Base-by-base conservation (phyloP, 2,329 filamentous ascomycete species). In the Fusarium dlaminii region DNA sequence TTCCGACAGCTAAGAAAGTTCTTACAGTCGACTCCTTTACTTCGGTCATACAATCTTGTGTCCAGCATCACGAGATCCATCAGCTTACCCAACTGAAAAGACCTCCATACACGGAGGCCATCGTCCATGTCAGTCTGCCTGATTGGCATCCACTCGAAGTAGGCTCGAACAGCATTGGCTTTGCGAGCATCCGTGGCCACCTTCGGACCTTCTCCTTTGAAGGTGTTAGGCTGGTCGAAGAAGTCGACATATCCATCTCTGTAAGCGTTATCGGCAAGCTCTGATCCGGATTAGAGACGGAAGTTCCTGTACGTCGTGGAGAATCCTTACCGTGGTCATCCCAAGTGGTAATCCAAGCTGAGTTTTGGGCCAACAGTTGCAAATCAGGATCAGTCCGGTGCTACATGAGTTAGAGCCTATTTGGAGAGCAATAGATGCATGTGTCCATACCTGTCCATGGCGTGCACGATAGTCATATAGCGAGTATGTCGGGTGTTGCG, bases 121-220 rank as follows among this genome's bases (percentile, higher is more conserved):
- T 63, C 60, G n/a, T 63, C 60, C 37, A 63, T 57, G 3, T 63
- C 60, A 15, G 52, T 39, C 30, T 63, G 60, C 17, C 58, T 63
- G 14, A 63, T 63, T 4, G 60, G 60, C 60, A 63, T 63, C 52
- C 60, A 63, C 34, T 63, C 60, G 2, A 63, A 63, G n/a, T 63
- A 63, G 5, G 60, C 60, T 1, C 60, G 60, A 22, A 63, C 60
- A 11, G 60, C 52, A 34, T 63, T 58, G 1, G 60, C 40, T 32
- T 63, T 63, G 32, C 60, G 60, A 15, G 60, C 52, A 32, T 63
- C 60, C 1, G 60, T 63, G 7, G 60, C 60, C 1, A 63, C 40
- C 27, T 43, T 32, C 2, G 60, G 52, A 9, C 51, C 51, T 24
- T 63, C 43, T 29, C 51, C 60, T 1, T 45, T 34, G 17, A 63